A percentile compares a stretch with the other conserved stretches of the same genome.
These are phyloP conservation scores for Coniella lustricola DNA, from an alignment of 2,329 filamentous ascomycete genomes.

Conservation along the genomic window DNA sequence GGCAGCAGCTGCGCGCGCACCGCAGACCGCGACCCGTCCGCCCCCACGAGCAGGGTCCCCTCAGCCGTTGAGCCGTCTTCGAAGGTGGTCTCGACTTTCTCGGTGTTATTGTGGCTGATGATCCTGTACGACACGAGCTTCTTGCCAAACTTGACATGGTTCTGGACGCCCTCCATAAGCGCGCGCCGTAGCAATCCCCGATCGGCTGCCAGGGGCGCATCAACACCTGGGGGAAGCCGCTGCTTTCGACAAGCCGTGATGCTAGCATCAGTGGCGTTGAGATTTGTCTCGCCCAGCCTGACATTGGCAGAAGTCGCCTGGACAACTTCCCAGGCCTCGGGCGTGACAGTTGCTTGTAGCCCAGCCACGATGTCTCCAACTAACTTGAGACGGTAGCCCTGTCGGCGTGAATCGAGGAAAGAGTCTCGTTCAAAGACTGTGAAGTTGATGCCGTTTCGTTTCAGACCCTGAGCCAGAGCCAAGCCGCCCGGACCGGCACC, in stretches of 20 bases:
- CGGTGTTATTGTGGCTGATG: not conserved
- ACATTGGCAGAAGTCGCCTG: not conserved
- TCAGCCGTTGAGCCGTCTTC: not conserved
- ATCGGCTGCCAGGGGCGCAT: not conserved
- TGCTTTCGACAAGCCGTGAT: not conserved
- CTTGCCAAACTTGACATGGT: not conserved
- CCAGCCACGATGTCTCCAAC: not conserved
- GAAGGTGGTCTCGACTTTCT: not conserved
- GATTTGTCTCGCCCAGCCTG: not conserved
- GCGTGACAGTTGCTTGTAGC: not conserved
- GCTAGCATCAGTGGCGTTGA: not conserved
- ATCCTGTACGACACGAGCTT: not conserved
- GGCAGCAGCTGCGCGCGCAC: not conserved
- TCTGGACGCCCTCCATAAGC: not conserved
- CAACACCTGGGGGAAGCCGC: not conserved
- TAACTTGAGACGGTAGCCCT: not conserved
- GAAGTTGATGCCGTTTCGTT: slow-evolving; percentile 1
- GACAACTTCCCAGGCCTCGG: not conserved
- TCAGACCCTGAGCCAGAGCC: not conserved
- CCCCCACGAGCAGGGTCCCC: slow-evolving; percentile 1
- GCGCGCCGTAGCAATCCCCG: not conserved
- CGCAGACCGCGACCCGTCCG: slow-evolving; percentile 1
- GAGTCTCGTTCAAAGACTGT: slow-evolving; percentile 2
- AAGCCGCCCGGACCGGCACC: slow-evolving; percentile 1
- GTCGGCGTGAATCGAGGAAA: not conserved